Evolutionary conservation across 2,329 filamentous ascomycete species (phyloP).

Genomic region (Colletotrichum echinochloae): DNA sequence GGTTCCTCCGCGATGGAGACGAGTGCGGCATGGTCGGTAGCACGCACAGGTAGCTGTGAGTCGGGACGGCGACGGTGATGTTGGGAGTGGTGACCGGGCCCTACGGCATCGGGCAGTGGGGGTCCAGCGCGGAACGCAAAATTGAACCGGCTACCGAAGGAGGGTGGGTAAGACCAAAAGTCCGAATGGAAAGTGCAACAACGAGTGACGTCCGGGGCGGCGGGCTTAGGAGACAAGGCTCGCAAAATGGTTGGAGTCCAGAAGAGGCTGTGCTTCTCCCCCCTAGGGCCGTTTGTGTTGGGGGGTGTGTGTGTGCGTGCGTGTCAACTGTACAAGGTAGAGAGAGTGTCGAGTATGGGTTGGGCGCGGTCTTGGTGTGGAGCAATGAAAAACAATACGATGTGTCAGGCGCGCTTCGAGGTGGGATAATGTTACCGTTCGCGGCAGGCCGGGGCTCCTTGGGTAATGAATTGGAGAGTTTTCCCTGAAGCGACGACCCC

Average conservation of each 20-base stretch:
- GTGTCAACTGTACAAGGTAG: constrained; percentile 3
- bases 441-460: constrained; percentile 30
- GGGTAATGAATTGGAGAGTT: background rate
- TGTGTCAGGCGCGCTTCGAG: constrained; percentile 40
- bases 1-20: constrained; percentile 54
- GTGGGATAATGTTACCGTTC: constrained; percentile 39
- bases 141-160: constrained; percentile 20
- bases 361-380: constrained; percentile 32
- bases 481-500: constrained; percentile 27
- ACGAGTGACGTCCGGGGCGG: constrained; percentile 26
- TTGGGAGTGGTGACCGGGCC: constrained; percentile 27
- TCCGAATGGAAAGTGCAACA: background rate
- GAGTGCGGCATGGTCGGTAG: constrained; percentile 56
- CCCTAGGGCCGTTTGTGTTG: background rate
- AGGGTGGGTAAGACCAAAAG: background rate
- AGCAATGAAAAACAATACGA: constrained; percentile 37
- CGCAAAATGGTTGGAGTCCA: constrained; percentile 20
- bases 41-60: constrained; percentile 26
- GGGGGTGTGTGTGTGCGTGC: background rate
- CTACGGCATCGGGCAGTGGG: constrained; percentile 37
- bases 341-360: constrained; percentile 26
- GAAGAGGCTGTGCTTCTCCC: constrained; percentile 36
- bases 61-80: constrained; percentile 4
- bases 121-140: constrained; percentile 33
- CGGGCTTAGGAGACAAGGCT: constrained; percentile 27